A percentile compares a stretch with the other conserved stretches of the same genome.
Evolutionary conservation across 2,329 filamentous ascomycete species (phyloP).

Genomic region (Chalara sp.): DNA sequence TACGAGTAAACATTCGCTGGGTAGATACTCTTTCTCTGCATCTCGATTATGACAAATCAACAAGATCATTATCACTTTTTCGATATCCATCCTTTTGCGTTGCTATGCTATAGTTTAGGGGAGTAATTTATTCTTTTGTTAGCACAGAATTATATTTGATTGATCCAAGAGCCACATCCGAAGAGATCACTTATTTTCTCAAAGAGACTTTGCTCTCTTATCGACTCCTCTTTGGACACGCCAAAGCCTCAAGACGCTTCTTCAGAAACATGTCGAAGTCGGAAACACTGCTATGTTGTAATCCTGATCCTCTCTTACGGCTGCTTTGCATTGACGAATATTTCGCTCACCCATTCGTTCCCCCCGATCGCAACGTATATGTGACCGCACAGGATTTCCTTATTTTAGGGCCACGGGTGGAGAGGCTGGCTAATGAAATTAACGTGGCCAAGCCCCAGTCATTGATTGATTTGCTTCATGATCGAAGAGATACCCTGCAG

Average conservation of each 20-base stretch:
- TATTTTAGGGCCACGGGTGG: slow-evolving; percentile 2
- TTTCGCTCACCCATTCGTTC: slow-evolving; percentile 2
- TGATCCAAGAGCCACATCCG: slow-evolving; percentile 8
- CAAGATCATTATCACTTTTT: slow-evolving; percentile 17
- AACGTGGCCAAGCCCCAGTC: slow-evolving; percentile 3
- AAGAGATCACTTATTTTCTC: slow-evolving; percentile 15
- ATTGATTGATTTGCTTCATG: slow-evolving; percentile 1
- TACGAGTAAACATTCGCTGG: slow-evolving; percentile 15
- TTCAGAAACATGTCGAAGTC: slow-evolving; percentile 12
- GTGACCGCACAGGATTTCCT: slow-evolving; percentile 3
- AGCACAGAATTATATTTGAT: not conserved
- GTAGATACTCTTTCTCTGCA: slow-evolving; percentile 19
- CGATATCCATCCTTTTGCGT: slow-evolving; percentile 21
- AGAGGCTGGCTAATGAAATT: slow-evolving; percentile 1
- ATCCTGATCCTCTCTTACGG: slow-evolving; percentile 2
- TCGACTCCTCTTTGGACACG: slow-evolving; percentile 19
- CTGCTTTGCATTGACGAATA: slow-evolving; percentile 1
- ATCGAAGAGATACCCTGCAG: slow-evolving; percentile 4
- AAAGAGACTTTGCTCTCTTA: slow-evolving; percentile 18
- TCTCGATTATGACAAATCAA: slow-evolving; percentile 18
- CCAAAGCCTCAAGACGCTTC: slow-evolving; percentile 10
- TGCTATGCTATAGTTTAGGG: slow-evolving; percentile 5
- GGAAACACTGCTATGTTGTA: slow-evolving; percentile 1
- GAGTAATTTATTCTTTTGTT: not conserved
- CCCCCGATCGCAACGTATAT: slow-evolving; percentile 3